These are phyloP conservation scores for Rosa lucieae DNA, from an alignment of 306 rosid species.

Conservation along the genomic window DNA sequence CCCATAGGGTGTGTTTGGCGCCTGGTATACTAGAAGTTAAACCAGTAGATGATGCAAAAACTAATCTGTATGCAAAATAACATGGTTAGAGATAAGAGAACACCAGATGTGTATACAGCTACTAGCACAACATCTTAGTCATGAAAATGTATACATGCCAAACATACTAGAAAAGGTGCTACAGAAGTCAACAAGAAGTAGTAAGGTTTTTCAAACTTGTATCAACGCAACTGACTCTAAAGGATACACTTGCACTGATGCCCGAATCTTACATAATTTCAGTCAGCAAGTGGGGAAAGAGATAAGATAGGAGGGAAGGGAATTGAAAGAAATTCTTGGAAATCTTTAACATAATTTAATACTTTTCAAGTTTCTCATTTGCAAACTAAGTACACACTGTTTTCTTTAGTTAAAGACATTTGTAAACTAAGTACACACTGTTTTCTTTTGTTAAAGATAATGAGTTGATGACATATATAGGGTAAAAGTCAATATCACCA, in stretches of 20 bases:
- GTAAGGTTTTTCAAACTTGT: background rate
- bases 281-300: background rate
- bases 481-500: background rate
- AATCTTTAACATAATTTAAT: background rate
- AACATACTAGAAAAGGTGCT: background rate
- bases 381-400: background rate
- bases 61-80: constrained; percentile 1
- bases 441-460: background rate
- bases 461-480: background rate
- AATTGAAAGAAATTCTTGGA: background rate
- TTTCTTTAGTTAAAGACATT: background rate
- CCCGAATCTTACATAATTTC: background rate
- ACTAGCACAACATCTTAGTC: background rate
- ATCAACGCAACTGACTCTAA: background rate
- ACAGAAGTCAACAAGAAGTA: background rate
- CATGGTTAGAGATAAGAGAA: background rate
- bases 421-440: background rate
- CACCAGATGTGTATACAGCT: background rate
- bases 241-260: background rate
- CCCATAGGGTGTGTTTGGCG: too few relatives aligned
- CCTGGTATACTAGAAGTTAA: background rate
- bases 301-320: background rate
- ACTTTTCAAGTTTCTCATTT: background rate
- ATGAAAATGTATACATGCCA: background rate
- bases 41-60: background rate